Conservation (phyloP, 768 basidiomycete species). For the Suillus occidentalis region DNA sequence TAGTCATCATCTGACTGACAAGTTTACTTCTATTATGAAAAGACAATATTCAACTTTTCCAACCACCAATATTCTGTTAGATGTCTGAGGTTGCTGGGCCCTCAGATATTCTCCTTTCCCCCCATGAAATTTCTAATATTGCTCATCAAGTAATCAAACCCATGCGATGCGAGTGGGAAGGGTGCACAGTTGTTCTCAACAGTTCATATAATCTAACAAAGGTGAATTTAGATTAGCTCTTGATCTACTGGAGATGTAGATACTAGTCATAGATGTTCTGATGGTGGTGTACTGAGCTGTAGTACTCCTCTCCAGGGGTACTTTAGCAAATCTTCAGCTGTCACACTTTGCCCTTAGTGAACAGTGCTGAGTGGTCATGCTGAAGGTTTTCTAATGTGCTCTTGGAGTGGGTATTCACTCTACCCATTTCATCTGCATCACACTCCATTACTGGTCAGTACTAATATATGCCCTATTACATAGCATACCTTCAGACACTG, state of each 20-base stretch:
- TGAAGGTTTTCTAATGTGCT: constrained; percentile 23
- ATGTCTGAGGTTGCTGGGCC: constrained; percentile 5
- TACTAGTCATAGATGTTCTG: constrained; percentile 12
- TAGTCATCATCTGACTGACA: neutral
- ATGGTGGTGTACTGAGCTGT: neutral
- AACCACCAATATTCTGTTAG: neutral
- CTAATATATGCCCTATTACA: constrained; percentile 13
- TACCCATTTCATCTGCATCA: neutral
- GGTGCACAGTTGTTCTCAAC: constrained; percentile 25
- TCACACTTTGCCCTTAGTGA: constrained; percentile 9
- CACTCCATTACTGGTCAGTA: neutral
- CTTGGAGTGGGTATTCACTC: constrained; percentile 12
- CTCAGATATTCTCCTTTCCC: constrained; percentile 20
- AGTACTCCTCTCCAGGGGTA: constrained; percentile 6
- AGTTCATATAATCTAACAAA: constrained; percentile 30
- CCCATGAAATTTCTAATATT: constrained; percentile 19
- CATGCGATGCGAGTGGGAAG: constrained; percentile 32
- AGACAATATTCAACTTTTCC: neutral
- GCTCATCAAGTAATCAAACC: constrained; percentile 25
- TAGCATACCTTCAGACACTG: constrained; percentile 31
- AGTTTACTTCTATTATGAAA: neutral
- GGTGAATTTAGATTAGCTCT: constrained; percentile 21
- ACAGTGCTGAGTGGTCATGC: constrained; percentile 10
- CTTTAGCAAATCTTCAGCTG: constrained; percentile 16
- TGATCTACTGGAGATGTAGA: constrained; percentile 7